Conservation (phyloP, 345 rosid species). For the Eucalyptus rudis region DNA sequence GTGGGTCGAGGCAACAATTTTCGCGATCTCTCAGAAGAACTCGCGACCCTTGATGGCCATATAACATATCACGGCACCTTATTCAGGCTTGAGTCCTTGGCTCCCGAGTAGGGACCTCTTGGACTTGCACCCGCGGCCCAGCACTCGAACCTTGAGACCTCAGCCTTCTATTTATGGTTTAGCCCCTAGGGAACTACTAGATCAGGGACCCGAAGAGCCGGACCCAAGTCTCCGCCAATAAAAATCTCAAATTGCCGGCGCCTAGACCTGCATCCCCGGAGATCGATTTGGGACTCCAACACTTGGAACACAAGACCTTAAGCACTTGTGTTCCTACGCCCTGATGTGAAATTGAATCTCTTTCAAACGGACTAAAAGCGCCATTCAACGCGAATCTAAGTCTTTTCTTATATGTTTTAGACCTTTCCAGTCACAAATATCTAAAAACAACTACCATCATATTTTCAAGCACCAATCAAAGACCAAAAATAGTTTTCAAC, state of each 20-base stretch:
- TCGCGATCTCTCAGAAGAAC: rapidly evolving
- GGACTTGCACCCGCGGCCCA: rapidly evolving
- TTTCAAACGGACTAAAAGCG: rapidly evolving
- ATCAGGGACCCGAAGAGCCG: rapidly evolving
- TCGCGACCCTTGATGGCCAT: rapidly evolving
- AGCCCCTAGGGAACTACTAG: not conserved
- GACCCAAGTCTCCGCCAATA: rapidly evolving
- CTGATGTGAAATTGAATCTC: not conserved
- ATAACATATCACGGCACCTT: not conserved
- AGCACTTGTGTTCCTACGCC: not conserved
- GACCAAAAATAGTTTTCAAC: not conserved
- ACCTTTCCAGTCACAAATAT: too few relatives aligned
- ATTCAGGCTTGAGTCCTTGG: too few relatives aligned
- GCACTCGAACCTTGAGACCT: not conserved
- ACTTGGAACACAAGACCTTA: not conserved
- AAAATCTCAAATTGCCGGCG: not conserved
- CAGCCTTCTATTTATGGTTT: not conserved
- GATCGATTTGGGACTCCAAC: not conserved
- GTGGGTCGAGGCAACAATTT: too few relatives aligned
- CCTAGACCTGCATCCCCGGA: rapidly evolving
- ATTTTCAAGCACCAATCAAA: not conserved
- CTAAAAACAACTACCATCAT: not conserved
- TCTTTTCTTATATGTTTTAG: not conserved
- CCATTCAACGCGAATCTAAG: rapidly evolving
- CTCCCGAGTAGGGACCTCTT: not conserved